Evolutionary conservation across 495 filamentous ascomycete genomes (phyloP), one percentile per base, ranked within the genome.

Genomic region (Penicillium cinerascens): DNA sequence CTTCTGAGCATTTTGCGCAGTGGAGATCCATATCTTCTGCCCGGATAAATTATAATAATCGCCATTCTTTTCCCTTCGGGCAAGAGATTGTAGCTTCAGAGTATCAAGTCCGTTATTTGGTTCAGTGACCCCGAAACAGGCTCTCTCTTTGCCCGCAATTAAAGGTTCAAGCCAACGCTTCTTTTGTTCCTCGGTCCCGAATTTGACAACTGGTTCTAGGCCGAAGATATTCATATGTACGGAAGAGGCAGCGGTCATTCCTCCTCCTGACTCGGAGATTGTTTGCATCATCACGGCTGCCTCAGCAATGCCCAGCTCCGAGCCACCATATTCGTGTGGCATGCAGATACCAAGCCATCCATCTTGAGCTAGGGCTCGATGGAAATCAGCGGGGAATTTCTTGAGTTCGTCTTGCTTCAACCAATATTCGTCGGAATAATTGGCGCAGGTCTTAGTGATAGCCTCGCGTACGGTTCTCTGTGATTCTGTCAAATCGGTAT

Each of bases 271-370:
- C 70, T 89, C 86, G 15, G 85, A 76, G 47, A 91, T 87, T 22
- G 86, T 87, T 56, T 92, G 87, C 73, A 92, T 78, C 85, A 91
- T 88, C 77, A 89, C 85, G 2, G 86, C 87, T 9, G 88, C 87
- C 60, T 91, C 87, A 15, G 83, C 84, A 47, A 91, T 88, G 0
- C 72, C 72, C 51, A 60, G 36, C 9, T 56, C 85, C 6, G 85
- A 75, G 2, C 87, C 88, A 6, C 88, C 87, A 5, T 88, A 76
- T 15, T 80, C 72, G 58, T 85, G 81, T 0, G 86, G 86, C 20
- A 91, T 68, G 0, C 87, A 86, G 55, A 91, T 88, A 8, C 88
- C 87, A 11, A 92, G 75, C 86, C 87, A 91, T 8, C 87, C 86
- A 58, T 85, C 83, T 41, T 80, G 76, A 22, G 87, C 84, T 40